phyloP scores from a whole-genome alignment of 129 eudicot species.

The Apium graveolens region DNA sequence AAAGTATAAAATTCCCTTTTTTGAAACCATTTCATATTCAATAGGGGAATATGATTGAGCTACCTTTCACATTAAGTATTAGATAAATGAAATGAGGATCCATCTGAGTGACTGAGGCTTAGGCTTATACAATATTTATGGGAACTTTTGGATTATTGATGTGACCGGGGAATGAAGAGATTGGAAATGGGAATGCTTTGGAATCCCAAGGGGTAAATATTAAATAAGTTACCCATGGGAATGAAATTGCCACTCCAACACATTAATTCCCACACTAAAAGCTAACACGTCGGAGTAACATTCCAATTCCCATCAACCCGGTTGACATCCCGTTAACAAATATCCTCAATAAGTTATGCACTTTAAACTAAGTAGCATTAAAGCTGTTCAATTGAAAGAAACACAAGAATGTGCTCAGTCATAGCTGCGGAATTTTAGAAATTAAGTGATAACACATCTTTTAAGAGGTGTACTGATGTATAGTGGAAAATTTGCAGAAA shows the following conservation, averaged over 20 bases:
- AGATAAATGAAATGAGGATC: background rate
- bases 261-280: background rate
- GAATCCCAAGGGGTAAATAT: background rate
- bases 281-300: background rate
- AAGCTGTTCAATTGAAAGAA: background rate
- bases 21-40: background rate
- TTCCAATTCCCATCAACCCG: background rate
- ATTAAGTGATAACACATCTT: background rate
- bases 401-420: background rate
- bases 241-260: background rate
- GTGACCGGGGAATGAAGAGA: background rate
- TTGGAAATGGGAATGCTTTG: background rate
- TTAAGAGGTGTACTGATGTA: background rate
- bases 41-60: background rate
- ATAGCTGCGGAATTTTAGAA: background rate
- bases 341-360: background rate
- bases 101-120: background rate
- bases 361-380: background rate
- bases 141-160: background rate
- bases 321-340: background rate
- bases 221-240: background rate
- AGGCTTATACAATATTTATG: background rate
- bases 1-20: background rate
- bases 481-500: background rate
- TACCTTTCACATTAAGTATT: background rate